Base-by-base conservation (phyloP, 2,329 filamentous ascomycete genomes). In the Akanthomyces muscarius region DNA sequence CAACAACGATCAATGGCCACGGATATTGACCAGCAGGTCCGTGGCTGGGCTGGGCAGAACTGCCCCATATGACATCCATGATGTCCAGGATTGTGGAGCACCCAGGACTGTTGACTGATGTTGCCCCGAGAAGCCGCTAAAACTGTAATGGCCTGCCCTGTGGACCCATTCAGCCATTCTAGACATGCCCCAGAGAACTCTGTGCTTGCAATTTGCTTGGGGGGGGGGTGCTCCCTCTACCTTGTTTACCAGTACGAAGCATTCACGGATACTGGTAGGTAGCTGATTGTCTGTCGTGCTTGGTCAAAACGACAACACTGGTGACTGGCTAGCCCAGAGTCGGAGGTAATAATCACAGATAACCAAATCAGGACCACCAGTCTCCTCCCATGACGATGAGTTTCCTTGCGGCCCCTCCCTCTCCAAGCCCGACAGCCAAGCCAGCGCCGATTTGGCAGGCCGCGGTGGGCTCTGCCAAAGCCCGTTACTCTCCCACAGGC, bases 91-190 rank as follows among this genome's bases (percentile, higher is more conserved):
- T 55, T 55, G 53, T 42, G 38, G 53, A 21, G 14, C 38, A 3
- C 14, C 14, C 38, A 55, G 23, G 52, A 18, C 36, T 41, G 23
- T 16, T 25, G 23, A 23, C 25, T 30, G 21, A 21, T 21, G 21
- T 1, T 21, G 14, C 48, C 53, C 28, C 21, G 25, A 21, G 42
- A 44, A 42, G 38, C 18, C 53, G 28, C 53, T 55, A 55, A 42
- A 50, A 30, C 38, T 55, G 53, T 23, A 30, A 41, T 55, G 53
- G 52, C 52, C 23, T 48, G 48, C 48, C 48, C 28, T 55, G 53
- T 44, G 38, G 38, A 30, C 53, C 13, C 51, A 11, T 8, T 36
- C 33, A 10, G 10, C 2, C 23, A 23, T 55, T 16, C 38, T 13
- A 44, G 53, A 55, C 53, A 55, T 55, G 2, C 53, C 38, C 53